A percentile compares a stretch with the other conserved stretches of the same genome.
These are phyloP conservation scores for Maudiozyma humilis DNA, from an alignment of 1,139 yeast genomes.

Conservation along the genomic window DNA sequence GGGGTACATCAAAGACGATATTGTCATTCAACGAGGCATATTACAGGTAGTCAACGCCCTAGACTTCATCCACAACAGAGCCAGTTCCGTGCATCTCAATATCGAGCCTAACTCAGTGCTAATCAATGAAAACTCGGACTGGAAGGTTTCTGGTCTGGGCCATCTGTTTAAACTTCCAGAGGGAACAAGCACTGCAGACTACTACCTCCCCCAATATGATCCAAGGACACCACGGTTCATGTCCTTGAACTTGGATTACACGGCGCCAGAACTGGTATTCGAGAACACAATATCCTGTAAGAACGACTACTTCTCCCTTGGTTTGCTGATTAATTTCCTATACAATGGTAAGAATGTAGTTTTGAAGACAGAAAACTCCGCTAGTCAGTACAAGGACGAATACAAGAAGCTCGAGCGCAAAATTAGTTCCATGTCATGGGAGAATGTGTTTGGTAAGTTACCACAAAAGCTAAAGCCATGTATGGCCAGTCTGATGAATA, in stretches of 20 bases:
- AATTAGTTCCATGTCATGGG: constrained; percentile 39
- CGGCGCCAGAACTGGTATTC: constrained; percentile 66
- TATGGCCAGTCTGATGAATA: constrained; percentile 37
- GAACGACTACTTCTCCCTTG: constrained; percentile 78
- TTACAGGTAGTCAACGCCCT: constrained; percentile 71
- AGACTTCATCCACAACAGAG: constrained; percentile 71
- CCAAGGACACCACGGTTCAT: constrained; percentile 68
- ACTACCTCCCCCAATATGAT: constrained; percentile 39
- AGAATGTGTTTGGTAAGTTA: constrained; percentile 42
- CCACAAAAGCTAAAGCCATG: constrained; percentile 35
- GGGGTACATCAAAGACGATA: constrained; percentile 42
- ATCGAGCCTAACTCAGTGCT: constrained; percentile 70
- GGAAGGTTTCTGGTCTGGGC: constrained; percentile 82
- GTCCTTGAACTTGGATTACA: constrained; percentile 60
- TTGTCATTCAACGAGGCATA: constrained; percentile 78
- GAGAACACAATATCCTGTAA: constrained; percentile 54
- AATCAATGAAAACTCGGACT: constrained; percentile 80
- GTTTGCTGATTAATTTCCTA: constrained; percentile 61
- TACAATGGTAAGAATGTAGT: constrained; percentile 40
- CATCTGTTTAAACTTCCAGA: constrained; percentile 36
- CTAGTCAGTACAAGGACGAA: constrained; percentile 43
- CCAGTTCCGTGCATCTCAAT: constrained; percentile 69
- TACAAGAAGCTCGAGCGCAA: constrained; percentile 37
- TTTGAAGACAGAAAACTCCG: constrained; percentile 43
- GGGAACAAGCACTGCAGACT: constrained; percentile 39